Evolutionary conservation across 257 asterid genomes (phyloP), one percentile per base, ranked within the genome.

Genomic region (Hygrophila difformis): DNA sequence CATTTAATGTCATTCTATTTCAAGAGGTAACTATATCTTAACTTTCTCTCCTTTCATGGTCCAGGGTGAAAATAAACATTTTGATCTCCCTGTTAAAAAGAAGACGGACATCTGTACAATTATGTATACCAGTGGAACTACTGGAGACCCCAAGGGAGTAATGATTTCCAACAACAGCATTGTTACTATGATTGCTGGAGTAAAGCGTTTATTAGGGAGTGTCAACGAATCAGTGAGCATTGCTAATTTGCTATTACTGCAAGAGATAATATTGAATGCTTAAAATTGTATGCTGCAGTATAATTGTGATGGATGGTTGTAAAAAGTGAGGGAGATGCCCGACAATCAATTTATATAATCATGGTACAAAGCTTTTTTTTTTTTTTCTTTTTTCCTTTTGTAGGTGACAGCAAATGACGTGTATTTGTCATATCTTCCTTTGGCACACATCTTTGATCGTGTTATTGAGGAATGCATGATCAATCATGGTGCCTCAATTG

Each of bases 101-200:
- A 82, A 78, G 54, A 67, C 78, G 36, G 96, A 85, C 64, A 85
- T 89, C 47, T 89, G 96, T 63, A 85, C 98, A 44, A 89, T 89
- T 37, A 89, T 89, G 98, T 89, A 89, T 58, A 89, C 98, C 33
- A 89, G 98, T 63, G 98, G 98, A 51, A 89, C 98, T 42, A 89
- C 98, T 36, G 96, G 98, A 49, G 94, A 89, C 49, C 98, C 98
- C 39, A 89, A 89, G 77, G 98, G 98, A 47, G 98, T 89, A 66
- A 49, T 82, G 94, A 76, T 89, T 56, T 82, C 98, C 44, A 85
- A 85, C 70, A 82, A 74, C 65, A 85, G 72, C 73, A 85, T 85
- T 66, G 83, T 79, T 53, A 62, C 93, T 43, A 59, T 89, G 48
- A 70, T 86, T 47, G 92, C 94, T 54, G 96, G 94, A 45, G 94